Evolutionary conservation across 2,329 filamentous ascomycete genomes (phyloP).

Genomic region (Penicillium sp.): DNA sequence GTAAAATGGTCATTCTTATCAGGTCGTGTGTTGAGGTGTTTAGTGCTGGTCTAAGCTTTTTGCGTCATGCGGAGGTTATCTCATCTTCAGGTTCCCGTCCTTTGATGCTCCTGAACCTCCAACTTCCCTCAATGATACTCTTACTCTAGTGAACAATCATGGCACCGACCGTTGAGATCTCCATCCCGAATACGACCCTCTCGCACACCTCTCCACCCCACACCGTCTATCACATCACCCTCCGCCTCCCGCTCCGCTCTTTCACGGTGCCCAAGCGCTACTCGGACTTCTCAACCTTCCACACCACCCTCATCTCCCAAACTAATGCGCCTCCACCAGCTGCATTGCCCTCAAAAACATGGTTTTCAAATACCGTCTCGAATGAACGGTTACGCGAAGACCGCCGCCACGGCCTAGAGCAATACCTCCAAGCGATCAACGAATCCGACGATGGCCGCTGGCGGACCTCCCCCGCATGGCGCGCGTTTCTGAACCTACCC

Average conservation of each 20-base stretch:
- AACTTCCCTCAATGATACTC: background rate
- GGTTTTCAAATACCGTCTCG: slow-evolving; percentile 60
- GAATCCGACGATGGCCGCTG: slow-evolving; percentile 57
- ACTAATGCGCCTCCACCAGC: slow-evolving; percentile 55
- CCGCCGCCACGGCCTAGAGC: slow-evolving; percentile 58
- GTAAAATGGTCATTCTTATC: slow-evolving; percentile 1
- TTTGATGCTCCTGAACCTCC: background rate
- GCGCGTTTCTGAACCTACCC: slow-evolving; percentile 60
- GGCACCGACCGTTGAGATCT: slow-evolving; percentile 48
- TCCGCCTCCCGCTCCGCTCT: slow-evolving; percentile 62
- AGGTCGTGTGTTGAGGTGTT: background rate
- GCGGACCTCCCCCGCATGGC: slow-evolving; percentile 59
- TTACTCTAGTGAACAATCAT: slow-evolving; percentile 28
- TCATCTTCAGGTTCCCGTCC: background rate
- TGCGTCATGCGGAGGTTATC: slow-evolving; percentile 9
- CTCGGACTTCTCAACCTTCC: slow-evolving; percentile 62
- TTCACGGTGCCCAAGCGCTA: slow-evolving; percentile 64
- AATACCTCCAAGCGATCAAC: slow-evolving; percentile 62
- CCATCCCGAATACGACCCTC: slow-evolving; percentile 52
- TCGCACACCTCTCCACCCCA: slow-evolving; percentile 55
- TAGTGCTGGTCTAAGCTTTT: slow-evolving; percentile 10
- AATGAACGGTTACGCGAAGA: slow-evolving; percentile 60
- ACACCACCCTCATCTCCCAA: slow-evolving; percentile 54
- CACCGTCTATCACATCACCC: slow-evolving; percentile 63
- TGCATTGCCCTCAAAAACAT: slow-evolving; percentile 60